phyloP scores from a whole-genome alignment of 2,329 filamentous ascomycete species.

The Kalmusia sp. region DNA sequence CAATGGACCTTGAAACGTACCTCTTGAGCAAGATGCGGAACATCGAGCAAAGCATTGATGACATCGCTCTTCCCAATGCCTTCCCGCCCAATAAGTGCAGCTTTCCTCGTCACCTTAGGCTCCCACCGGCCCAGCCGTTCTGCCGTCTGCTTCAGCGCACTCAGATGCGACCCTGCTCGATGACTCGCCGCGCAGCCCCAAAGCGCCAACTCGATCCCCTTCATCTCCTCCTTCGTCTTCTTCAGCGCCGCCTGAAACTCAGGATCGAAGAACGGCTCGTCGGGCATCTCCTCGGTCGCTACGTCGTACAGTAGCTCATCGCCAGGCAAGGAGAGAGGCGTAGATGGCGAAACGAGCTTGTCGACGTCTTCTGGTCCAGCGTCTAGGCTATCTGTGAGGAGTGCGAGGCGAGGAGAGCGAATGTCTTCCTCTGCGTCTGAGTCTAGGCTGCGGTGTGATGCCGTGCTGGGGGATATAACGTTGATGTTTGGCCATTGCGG shows the following conservation, averaged over 20 bases:
- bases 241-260: constrained; percentile 50
- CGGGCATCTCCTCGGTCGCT: constrained; percentile 10
- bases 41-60: constrained; percentile 21
- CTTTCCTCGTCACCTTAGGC: constrained; percentile 12
- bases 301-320: constrained; percentile 22
- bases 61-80: constrained; percentile 18
- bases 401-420: constrained; percentile 15
- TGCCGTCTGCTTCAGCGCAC: constrained; percentile 15
- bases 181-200: constrained; percentile 20
- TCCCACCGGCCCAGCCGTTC: constrained; percentile 18
- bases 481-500: constrained; percentile 10
- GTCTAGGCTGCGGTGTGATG: constrained; percentile 15
- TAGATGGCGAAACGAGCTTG: constrained; percentile 20
- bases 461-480: constrained; percentile 18
- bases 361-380: neutral
- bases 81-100: constrained; percentile 18
- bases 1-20: neutral
- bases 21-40: constrained; percentile 13
- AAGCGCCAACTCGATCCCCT: constrained; percentile 24
- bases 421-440: constrained; percentile 14
- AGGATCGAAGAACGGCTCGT: constrained; percentile 12
- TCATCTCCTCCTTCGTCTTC: constrained; percentile 54
- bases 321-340: constrained; percentile 13
- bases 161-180: constrained; percentile 14
- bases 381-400: constrained; percentile 11